Conservation (phyloP, 208 protist species). For the Leishmania martiniquensis region DNA sequence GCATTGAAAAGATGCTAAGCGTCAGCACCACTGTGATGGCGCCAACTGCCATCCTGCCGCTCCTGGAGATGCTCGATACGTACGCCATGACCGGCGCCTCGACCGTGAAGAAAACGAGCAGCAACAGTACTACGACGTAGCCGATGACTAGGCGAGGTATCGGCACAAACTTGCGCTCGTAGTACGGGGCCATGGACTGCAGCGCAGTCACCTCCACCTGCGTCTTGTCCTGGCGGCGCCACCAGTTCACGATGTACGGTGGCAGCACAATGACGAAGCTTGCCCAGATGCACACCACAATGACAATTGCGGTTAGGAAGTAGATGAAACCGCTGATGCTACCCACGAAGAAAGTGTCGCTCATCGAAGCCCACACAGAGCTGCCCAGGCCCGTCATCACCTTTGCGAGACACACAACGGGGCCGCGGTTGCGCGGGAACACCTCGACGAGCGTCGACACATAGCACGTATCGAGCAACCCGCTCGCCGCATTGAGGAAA, state of each 20-base stretch:
- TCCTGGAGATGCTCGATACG: conserved; percentile 28
- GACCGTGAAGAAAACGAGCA: conserved; percentile 64
- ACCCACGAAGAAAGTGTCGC: conserved; percentile 50
- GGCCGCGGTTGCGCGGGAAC: conserved; percentile 72
- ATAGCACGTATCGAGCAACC: conserved; percentile 52
- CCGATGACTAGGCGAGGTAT: conserved; percentile 44
- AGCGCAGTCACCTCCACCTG: conserved; percentile 40
- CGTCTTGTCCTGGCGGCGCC: conserved; percentile 54
- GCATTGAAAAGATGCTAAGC: conserved; percentile 44
- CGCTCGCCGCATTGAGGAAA: conserved; percentile 54
- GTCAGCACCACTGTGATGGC: conserved; percentile 44
- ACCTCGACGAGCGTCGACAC: conserved; percentile 60
- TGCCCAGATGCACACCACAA: conserved; percentile 47
- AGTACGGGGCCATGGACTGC: conserved; percentile 33
- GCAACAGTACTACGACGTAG: conserved; percentile 40
- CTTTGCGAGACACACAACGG: conserved; percentile 67
- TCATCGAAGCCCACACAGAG: conserved; percentile 53
- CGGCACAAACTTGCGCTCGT: conserved; percentile 63
- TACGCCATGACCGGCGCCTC: conserved; percentile 59
- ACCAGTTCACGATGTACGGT: conserved; percentile 71
- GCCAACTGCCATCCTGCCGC: conserved; percentile 38
- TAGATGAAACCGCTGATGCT: conserved; percentile 57
- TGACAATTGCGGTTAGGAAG: conserved; percentile 48
- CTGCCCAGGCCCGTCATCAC: conserved; percentile 77
- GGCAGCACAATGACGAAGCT: conserved; percentile 56